Percentiles rank a stretch among this genome's conserved stretches.
These are phyloP conservation scores for Coniochaeta ligniaria DNA, from an alignment of 2,329 filamentous ascomycete species.

Conservation along the genomic window DNA sequence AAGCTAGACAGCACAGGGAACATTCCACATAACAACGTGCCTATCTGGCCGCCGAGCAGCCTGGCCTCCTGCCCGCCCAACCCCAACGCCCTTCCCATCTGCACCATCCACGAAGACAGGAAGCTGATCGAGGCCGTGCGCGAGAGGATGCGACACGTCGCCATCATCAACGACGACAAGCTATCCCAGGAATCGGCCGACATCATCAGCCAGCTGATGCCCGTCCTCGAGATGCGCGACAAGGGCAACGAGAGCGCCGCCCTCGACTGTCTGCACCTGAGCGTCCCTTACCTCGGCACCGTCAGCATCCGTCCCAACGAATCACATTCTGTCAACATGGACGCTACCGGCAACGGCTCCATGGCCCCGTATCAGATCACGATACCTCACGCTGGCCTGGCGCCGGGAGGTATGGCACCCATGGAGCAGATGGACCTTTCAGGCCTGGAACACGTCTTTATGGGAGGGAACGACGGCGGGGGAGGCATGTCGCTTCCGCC, in stretches of 20 bases:
- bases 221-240: constrained; percentile 27
- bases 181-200: constrained; percentile 33
- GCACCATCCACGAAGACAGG: constrained; percentile 20
- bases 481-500: constrained; percentile 3
- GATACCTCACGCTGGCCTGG: neutral
- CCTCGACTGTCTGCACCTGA: constrained; percentile 25
- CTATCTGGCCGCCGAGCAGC: neutral
- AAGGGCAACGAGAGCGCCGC: constrained; percentile 8
- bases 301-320: constrained; percentile 30
- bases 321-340: neutral
- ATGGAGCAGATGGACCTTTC: neutral
- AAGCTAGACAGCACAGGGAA: constrained; percentile 4
- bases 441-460: neutral
- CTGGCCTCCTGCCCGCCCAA: constrained; percentile 8
- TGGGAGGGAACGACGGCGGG: neutral
- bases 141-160: constrained; percentile 30
- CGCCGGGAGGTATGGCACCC: neutral
- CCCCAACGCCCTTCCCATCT: constrained; percentile 10
- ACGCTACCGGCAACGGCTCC: neutral
- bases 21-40: neutral
- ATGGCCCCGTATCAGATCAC: neutral
- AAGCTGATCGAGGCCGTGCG: constrained; percentile 26
- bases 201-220: constrained; percentile 34
- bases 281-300: constrained; percentile 38
- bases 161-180: constrained; percentile 28